phyloP scores from a whole-genome alignment of 1,284 basidiomycete genomes.

The Salmacisia buchloeana region DNA sequence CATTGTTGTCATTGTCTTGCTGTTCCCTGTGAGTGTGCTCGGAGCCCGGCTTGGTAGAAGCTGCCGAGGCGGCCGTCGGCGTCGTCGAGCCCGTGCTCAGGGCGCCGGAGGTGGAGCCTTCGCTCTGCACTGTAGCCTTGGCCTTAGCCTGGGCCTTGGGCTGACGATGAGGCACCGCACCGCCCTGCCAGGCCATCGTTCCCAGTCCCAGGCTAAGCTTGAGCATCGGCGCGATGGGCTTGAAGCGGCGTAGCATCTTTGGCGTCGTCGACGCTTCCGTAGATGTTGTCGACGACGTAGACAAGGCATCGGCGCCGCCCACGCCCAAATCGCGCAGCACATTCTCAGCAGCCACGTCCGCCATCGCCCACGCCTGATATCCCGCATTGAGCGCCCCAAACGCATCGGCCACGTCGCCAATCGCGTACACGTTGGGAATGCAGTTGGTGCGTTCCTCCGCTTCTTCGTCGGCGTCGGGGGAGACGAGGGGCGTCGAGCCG shows the following conservation, averaged over 20 bases:
- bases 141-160: slow-evolving; percentile 4
- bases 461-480: slow-evolving; percentile 8
- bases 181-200: slow-evolving; percentile 42
- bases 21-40: too few species aligned
- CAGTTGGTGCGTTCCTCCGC: slow-evolving; percentile 8
- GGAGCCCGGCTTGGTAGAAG: too few species aligned
- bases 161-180: slow-evolving; percentile 19
- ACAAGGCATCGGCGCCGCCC: background rate
- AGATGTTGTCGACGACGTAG: background rate
- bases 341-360: slow-evolving; percentile 45
- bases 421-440: slow-evolving; percentile 43
- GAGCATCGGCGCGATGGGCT: slow-evolving; percentile 40
- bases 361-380: slow-evolving; percentile 50
- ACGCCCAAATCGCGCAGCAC: slow-evolving; percentile 35
- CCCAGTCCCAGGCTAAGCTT: slow-evolving; percentile 43
- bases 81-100: background rate
- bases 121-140: too few species aligned
- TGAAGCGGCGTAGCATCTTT: slow-evolving; percentile 25
- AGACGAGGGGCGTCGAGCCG: background rate
- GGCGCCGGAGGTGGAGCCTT: background rate
- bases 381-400: slow-evolving; percentile 49
- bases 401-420: slow-evolving; percentile 47
- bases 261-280: background rate
- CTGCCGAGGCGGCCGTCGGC: too few species aligned
- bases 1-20: slow-evolving; percentile 10